Percentiles rank a stretch among this genome's conserved stretches.
Conservation (phyloP, 2,329 filamentous ascomycete species). For the Clonostachys rosea region DNA sequence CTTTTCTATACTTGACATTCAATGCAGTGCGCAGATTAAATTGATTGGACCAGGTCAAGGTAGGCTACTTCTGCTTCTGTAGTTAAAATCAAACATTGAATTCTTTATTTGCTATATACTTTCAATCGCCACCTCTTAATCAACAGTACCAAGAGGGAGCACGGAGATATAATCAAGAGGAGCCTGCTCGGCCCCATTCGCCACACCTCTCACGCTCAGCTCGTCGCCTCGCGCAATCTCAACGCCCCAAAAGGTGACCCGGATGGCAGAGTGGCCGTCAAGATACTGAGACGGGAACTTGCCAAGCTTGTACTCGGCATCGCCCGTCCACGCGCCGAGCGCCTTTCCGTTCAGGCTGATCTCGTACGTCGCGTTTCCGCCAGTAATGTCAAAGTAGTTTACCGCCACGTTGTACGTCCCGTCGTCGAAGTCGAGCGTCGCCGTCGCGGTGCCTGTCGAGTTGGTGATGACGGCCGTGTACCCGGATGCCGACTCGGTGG, state of each 20-base stretch:
- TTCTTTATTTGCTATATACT: background rate
- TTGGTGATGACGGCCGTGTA: conserved; percentile 49
- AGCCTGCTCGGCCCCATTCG: conserved; percentile 58
- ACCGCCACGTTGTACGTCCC: conserved; percentile 60
- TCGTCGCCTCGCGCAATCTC: conserved; percentile 42
- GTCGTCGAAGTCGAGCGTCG: conserved; percentile 37
- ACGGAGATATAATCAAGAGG: conserved; percentile 64
- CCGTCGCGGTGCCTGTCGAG: conserved; percentile 35
- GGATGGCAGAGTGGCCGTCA: conserved; percentile 60
- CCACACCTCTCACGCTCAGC: conserved; percentile 49
- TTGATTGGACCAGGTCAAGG: too few species aligned
- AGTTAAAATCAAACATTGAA: background rate
- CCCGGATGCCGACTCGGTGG: conserved; percentile 56
- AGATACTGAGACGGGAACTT: conserved; percentile 53
- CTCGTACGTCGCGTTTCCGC: conserved; percentile 52
- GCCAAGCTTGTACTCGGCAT: conserved; percentile 55
- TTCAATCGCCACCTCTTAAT: conserved; percentile 27
- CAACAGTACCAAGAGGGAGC: conserved; percentile 51
- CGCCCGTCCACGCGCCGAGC: conserved; percentile 54
- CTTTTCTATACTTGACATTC: too few species aligned
- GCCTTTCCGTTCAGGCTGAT: conserved; percentile 45
- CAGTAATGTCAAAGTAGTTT: conserved; percentile 61
- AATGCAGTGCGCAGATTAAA: too few species aligned
- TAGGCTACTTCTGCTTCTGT: too few species aligned
- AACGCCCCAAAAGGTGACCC: conserved; percentile 53